phyloP scores from a whole-genome alignment of 352 stramenopile genomes.

The Globisporangium nodosum region DNA sequence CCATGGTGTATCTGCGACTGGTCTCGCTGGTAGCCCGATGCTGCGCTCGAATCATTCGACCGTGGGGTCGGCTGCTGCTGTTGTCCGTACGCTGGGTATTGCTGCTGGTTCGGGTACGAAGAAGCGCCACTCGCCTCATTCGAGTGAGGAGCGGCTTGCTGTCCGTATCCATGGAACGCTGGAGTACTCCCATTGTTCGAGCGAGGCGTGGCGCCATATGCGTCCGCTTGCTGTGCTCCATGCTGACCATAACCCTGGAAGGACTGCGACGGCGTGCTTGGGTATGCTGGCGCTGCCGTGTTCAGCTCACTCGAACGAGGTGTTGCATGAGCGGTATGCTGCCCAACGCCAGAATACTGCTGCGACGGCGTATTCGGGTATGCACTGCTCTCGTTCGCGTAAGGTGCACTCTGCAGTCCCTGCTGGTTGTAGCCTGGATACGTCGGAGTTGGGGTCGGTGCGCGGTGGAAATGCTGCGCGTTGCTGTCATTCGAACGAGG shows the following conservation, averaged over 20 bases:
- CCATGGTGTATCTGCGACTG: neutral
- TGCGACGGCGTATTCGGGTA: slow-evolving; percentile 2
- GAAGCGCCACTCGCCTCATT: slow-evolving; percentile 12
- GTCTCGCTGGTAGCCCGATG: slow-evolving; percentile 1
- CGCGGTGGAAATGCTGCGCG: slow-evolving; percentile 18
- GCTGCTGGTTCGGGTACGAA: slow-evolving; percentile 17
- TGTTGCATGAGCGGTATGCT: slow-evolving; percentile 8
- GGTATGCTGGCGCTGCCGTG: slow-evolving; percentile 17
- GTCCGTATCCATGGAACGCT: slow-evolving; percentile 5
- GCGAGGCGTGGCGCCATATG: slow-evolving; percentile 6
- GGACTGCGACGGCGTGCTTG: slow-evolving; percentile 16
- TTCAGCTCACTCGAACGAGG: slow-evolving; percentile 21
- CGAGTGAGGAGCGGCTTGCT: slow-evolving; percentile 12
- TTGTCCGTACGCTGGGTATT: slow-evolving; percentile 7
- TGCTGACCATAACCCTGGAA: slow-evolving; percentile 14
- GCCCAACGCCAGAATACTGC: slow-evolving; percentile 2
- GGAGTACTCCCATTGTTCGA: slow-evolving; percentile 1
- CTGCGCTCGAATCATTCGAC: slow-evolving; percentile 4
- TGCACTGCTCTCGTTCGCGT: slow-evolving; percentile 5
- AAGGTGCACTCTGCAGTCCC: slow-evolving; percentile 6
- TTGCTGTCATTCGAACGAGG: slow-evolving; percentile 11
- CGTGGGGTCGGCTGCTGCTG: slow-evolving; percentile 5
- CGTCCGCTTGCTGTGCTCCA: slow-evolving; percentile 7
- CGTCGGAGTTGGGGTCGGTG: neutral
- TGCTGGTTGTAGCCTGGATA: slow-evolving; percentile 3